Evolutionary conservation across 495 filamentous ascomycete genomes (phyloP).

Genomic region (Penicillium daleae): DNA sequence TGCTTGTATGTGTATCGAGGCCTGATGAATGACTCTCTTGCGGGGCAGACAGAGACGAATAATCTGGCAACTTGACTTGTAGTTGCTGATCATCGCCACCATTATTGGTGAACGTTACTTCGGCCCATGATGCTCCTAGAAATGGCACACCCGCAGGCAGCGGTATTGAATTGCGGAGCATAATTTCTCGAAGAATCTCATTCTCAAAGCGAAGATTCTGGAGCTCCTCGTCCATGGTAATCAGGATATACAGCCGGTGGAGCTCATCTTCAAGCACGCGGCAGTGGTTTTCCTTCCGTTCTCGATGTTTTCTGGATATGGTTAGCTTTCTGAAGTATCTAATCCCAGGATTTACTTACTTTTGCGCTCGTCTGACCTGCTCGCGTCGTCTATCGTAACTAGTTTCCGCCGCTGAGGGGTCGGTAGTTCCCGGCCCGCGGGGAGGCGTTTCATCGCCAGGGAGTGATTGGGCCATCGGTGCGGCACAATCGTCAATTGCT

Average conservation of each 20-base stretch:
- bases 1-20: neutral
- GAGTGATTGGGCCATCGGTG: neutral
- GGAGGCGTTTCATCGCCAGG: neutral
- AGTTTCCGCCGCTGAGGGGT: neutral
- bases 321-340: neutral
- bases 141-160: neutral
- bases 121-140: neutral
- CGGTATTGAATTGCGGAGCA: conserved; percentile 8
- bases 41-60: neutral
- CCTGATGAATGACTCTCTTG: neutral
- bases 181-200: conserved; percentile 11
- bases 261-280: conserved; percentile 18
- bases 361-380: conserved; percentile 14
- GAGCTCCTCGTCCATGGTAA: conserved; percentile 3
- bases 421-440: no score
- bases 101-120: conserved; percentile 9
- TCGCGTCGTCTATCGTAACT: conserved; percentile 15
- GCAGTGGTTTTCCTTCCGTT: conserved; percentile 9
- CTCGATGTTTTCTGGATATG: conserved; percentile 11
- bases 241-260: conserved; percentile 4
- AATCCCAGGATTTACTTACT: neutral
- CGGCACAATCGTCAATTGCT: neutral
- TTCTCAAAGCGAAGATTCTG: conserved; percentile 7
- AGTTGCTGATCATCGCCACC: conserved; percentile 1
- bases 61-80: conserved; percentile 9